Evolutionary conservation across 768 basidiomycete species (phyloP), one percentile per base, ranked within the genome.

Genomic region (Trametes punicea): DNA sequence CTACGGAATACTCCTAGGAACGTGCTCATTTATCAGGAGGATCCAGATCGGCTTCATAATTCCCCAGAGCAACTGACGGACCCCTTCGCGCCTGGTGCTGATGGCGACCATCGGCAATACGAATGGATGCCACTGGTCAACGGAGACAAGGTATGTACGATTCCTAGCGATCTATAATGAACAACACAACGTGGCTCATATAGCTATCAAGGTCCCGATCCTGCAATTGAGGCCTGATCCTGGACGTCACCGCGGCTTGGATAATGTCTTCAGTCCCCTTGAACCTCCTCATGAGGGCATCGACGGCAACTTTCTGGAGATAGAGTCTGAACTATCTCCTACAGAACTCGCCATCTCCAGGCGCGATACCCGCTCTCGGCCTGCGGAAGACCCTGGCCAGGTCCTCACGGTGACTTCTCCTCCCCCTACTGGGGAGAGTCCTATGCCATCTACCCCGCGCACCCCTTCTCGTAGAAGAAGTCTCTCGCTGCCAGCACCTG

Each of bases 1-100:
- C 70, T 84, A 42, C 69, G 73, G 29, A 57, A 46, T 8, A 33
- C 26, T 20, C 50, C 40, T 13, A 23, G 16, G 20, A 53, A 45
- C 20, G 46, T 42, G 16, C 41, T 20, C 16, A 52, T 58, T 7
- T 52, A 48, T 29, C 46, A 55, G 9, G 61, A 58, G 23, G 40
- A 55, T 21, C 15, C 45, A 41, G 31, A 46, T 33, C 29, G 18
- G 27, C 11, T 53, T n/a, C 36, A 54, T 34, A 34, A 21, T 4
- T 56, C 55, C 15, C 60, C 55, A 7, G 60, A 51, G 26, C 51
- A 47, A 27, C 30, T 55, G 2, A 38, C 56, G 21, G 53, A 62
- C 33, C 51, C 58, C 10, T 55, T 56, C 42, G 54, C 46, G 6
- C 46, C 52, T 7, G 27, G 34, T 13, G 21, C 46, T 9, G 50